Evolutionary conservation across 768 basidiomycete genomes (phyloP).

Genomic region (Polyporus arcularius): DNA sequence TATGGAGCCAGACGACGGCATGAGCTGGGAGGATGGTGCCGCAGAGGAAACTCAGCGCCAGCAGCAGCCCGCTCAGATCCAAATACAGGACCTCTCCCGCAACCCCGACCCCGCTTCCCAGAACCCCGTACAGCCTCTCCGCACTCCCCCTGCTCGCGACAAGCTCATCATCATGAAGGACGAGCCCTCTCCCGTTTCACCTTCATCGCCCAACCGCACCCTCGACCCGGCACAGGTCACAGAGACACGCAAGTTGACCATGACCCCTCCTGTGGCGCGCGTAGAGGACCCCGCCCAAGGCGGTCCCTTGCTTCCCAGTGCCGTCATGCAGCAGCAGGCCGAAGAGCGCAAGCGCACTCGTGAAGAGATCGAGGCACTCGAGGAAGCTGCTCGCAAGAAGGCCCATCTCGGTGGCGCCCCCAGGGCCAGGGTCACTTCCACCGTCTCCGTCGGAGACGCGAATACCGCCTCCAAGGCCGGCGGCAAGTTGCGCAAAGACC

Average conservation of each 20-base stretch:
- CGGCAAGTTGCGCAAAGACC: conserved; percentile 48
- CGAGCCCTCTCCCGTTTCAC: conserved; percentile 29
- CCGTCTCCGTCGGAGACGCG: conserved; percentile 5
- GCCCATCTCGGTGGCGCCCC: conserved; percentile 26
- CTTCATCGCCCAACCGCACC: conserved; percentile 31
- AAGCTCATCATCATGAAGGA: conserved; percentile 35
- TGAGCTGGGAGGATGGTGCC: conserved; percentile 82
- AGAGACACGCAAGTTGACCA: conserved; percentile 77
- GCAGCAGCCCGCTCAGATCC: conserved; percentile 14
- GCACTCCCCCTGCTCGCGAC: conserved; percentile 50
- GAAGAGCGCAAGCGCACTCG: conserved; percentile 54
- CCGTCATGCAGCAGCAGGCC: conserved; percentile 47
- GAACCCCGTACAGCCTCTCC: conserved; percentile 38
- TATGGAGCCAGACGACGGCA: conserved; percentile 80
- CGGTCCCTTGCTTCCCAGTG: conserved; percentile 38
- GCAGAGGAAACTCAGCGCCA: conserved; percentile 46
- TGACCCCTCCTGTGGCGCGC: conserved; percentile 77
- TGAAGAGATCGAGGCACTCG: conserved; percentile 49
- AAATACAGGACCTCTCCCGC: conserved; percentile 27
- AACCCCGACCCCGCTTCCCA: conserved; percentile 33
- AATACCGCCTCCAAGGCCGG: conserved; percentile 6
- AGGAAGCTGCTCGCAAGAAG: conserved; percentile 52
- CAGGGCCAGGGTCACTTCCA: conserved; percentile 13
- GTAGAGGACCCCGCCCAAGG: conserved; percentile 35
- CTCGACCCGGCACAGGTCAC: conserved; percentile 69